Conservation (phyloP, 2,329 filamentous ascomycete genomes). For the Capronia epimyces region DNA sequence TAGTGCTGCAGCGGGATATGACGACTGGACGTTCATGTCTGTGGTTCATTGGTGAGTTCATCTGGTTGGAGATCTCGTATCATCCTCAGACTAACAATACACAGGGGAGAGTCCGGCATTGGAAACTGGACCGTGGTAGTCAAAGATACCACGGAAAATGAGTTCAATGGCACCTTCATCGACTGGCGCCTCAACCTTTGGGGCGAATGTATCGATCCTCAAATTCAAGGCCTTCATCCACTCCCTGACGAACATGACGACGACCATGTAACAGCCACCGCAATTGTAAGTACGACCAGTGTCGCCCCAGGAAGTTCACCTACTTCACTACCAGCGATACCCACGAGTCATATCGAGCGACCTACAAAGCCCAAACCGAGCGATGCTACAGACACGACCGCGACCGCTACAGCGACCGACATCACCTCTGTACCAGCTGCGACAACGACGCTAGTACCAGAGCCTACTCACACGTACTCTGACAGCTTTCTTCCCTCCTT, state of each 20-base stretch:
- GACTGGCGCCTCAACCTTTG: slow-evolving; percentile 95
- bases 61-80: neutral
- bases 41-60: slow-evolving; percentile 80
- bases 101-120: slow-evolving; percentile 76
- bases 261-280: slow-evolving; percentile 58
- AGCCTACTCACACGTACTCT: slow-evolving; percentile 36
- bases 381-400: slow-evolving; percentile 26
- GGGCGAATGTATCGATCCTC: slow-evolving; percentile 77
- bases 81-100: slow-evolving; percentile 32
- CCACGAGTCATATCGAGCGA: slow-evolving; percentile 61
- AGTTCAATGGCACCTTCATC: slow-evolving; percentile 68
- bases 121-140: slow-evolving; percentile 89
- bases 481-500: slow-evolving; percentile 69
- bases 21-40: slow-evolving; percentile 98
- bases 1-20: slow-evolving; percentile 62
- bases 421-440: slow-evolving; percentile 33
- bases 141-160: slow-evolving; percentile 75
- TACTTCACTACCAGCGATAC: slow-evolving; percentile 42
- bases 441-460: slow-evolving; percentile 28
- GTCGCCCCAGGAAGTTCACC: slow-evolving; percentile 46
- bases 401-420: slow-evolving; percentile 28
- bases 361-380: slow-evolving; percentile 57
- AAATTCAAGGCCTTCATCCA: slow-evolving; percentile 67
- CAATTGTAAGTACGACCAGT: slow-evolving; percentile 60
- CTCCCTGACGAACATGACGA: slow-evolving; percentile 81